Conservation (phyloP, 2,329 filamentous ascomycete genomes). For the Penicillium sp. region DNA sequence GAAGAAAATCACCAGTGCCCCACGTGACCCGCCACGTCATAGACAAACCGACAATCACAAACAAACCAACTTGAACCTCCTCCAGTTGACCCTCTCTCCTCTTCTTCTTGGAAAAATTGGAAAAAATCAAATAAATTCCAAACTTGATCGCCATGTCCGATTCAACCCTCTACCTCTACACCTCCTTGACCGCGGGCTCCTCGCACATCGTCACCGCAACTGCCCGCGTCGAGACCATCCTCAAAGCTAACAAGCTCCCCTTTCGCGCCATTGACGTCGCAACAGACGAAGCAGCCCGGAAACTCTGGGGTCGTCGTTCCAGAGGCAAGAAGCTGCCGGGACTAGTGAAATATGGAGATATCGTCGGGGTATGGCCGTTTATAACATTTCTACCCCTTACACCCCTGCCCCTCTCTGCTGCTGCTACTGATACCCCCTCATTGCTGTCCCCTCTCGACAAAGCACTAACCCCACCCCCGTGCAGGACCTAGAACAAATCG, state of each 20-base stretch:
- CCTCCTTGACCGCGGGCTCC: conserved; percentile 91
- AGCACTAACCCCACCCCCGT: not conserved
- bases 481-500: conserved; percentile 89
- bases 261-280: conserved; percentile 93
- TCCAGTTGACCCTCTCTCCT: too few species aligned
- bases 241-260: conserved; percentile 90
- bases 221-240: conserved; percentile 91
- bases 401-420: not conserved
- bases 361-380: conserved; percentile 73
- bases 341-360: conserved; percentile 81
- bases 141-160: conserved; percentile 38
- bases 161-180: conserved; percentile 87
- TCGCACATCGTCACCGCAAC: conserved; percentile 97
- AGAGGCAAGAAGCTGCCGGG: conserved; percentile 88
- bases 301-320: conserved; percentile 83
- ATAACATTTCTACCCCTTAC: not conserved
- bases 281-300: conserved; percentile 84
- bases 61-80: too few species aligned
- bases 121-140: too few species aligned
- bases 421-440: not conserved
- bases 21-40: conserved; percentile 4
- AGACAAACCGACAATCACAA: too few species aligned
- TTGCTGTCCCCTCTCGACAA: not conserved
- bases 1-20: not conserved
- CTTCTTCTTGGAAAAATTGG: too few species aligned